These are phyloP conservation scores for Scytalidium sp. DNA, from an alignment of 2,329 filamentous ascomycete genomes.

Conservation along the genomic window DNA sequence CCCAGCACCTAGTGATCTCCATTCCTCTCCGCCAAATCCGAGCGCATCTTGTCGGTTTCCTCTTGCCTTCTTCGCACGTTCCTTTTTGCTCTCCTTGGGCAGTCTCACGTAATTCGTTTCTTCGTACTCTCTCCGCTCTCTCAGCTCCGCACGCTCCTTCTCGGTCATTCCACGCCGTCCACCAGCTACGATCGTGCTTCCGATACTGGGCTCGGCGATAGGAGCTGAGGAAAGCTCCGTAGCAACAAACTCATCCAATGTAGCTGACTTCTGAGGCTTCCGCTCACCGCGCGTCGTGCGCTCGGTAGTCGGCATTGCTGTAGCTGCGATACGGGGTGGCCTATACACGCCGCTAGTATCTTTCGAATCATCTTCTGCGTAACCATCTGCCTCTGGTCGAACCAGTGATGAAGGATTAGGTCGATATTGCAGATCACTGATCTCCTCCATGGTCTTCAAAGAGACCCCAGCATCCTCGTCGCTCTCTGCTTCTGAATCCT, in stretches of 20 bases:
- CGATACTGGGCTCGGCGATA: conserved; percentile 83
- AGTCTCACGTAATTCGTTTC: conserved; percentile 88
- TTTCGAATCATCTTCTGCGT: conserved; percentile 24
- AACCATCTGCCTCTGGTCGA: conserved; percentile 18
- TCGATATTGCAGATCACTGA: conserved; percentile 60
- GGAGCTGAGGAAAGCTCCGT: conserved; percentile 82
- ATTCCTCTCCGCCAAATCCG: conserved; percentile 90
- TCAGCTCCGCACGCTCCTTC: conserved; percentile 72
- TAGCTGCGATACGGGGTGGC: conserved; percentile 84
- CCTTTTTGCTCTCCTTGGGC: conserved; percentile 85
- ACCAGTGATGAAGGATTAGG: conserved; percentile 52
- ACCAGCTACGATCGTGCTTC: conserved; percentile 77
- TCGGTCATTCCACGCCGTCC: conserved; percentile 78
- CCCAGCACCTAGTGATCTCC: conserved; percentile 79
- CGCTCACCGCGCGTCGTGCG: conserved; percentile 40
- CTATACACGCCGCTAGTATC: conserved; percentile 70
- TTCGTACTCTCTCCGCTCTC: conserved; percentile 81
- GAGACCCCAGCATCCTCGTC: conserved; percentile 13
- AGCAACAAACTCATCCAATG: conserved; percentile 87
- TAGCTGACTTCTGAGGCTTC: conserved; percentile 69
- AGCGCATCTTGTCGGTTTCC: conserved; percentile 39
- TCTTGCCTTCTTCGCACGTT: conserved; percentile 61
- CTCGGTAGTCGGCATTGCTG: conserved; percentile 68
- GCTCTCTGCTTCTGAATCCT: conserved; percentile 34
- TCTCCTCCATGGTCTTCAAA: conserved; percentile 20